A percentile compares a stretch with the other conserved stretches of the same genome.
Conservation (phyloP, 352 stramenopile species). For the Phytophthora palmivora region DNA sequence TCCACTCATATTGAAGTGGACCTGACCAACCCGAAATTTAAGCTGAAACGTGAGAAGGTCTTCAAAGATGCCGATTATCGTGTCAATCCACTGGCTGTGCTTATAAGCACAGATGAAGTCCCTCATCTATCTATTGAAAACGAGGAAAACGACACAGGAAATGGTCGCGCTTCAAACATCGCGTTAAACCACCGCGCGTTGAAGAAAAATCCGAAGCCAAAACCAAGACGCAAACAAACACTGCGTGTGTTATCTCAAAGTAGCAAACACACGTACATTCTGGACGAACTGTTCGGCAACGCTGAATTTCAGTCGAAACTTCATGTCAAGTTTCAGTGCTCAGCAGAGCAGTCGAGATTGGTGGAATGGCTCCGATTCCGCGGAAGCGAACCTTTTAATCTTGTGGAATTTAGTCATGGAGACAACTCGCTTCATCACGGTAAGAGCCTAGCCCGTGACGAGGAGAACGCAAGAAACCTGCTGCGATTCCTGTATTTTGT, state of each 20-base stretch:
- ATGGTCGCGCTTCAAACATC: not conserved
- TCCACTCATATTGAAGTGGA: conserved; percentile 36
- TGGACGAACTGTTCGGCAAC: conserved; percentile 47
- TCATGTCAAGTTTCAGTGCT: conserved; percentile 63
- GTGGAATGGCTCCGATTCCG: conserved; percentile 61
- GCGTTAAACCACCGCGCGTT: conserved; percentile 35
- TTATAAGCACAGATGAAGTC: conserved; percentile 52
- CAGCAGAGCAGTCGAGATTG: conserved; percentile 45
- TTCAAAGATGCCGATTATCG: conserved; percentile 48
- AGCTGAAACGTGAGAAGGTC: conserved; percentile 43
- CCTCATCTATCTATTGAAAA: conserved; percentile 12
- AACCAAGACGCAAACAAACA: conserved; percentile 35
- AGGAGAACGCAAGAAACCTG: conserved; percentile 47
- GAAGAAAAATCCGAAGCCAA: conserved; percentile 39
- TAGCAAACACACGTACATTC: conserved; percentile 37
- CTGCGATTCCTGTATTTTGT: conserved; percentile 60
- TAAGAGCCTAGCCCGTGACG: conserved; percentile 9
- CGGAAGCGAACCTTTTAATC: conserved; percentile 29
- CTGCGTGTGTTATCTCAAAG: not conserved
- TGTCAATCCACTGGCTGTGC: conserved; percentile 53
- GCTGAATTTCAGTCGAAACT: conserved; percentile 35
- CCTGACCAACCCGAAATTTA: conserved; percentile 37
- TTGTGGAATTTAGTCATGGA: conserved; percentile 32
- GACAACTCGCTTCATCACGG: conserved; percentile 3
- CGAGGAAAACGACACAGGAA: not conserved